Evolutionary conservation across 345 rosid genomes (phyloP), one percentile per base, ranked within the genome.

Genomic region (Abelmoschus esculentus): DNA sequence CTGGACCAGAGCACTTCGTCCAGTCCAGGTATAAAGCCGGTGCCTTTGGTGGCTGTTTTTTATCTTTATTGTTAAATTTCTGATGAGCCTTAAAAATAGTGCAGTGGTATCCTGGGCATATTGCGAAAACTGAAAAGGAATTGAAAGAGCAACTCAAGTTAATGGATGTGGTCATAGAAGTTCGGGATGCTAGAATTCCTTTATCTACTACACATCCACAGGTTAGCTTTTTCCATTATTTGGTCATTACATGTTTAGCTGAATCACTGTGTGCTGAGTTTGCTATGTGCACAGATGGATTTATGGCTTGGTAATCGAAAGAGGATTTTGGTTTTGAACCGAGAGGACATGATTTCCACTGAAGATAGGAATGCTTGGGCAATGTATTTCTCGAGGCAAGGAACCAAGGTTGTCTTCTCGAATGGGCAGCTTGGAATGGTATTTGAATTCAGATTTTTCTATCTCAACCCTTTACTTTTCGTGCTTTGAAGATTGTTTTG

Each of bases 91-190:
- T 44, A 44, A 3, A 53, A 53, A 53, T 53, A 58, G 15, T 28
- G 4, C 19, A 69, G 98, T 93, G 98, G 97, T 93, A 93, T 82
- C 98, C 98, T 52, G 98, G 97, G 71, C 96, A 93, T 70, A 93
- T 91, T 73, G 95, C 92, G n/a, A 93, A 91, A 80, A 83, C 97
- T 18, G 97, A 91, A 69, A 93, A 83, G 75, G 96, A 93, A 74
- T 89, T 93, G 46, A 91, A 90, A 74, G 95, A 89, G 57, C 98
- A 93, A 72, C 87, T 93, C 76, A 91, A 91, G 83, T 77, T 90
- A 71, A 91, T 93, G 96, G 98, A 93, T 86, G 92, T 89, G 74
- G 97, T 93, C 66, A 84, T 93, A 17, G 98, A 91, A 81, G 97
- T 93, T 4, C 85, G 96, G 5, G 96, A 90, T 61, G 96, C 98